Percentiles rank a stretch among this genome's conserved stretches.
phyloP scores from a whole-genome alignment of 1,139 yeast genomes.

The Blastobotrys elegans region DNA sequence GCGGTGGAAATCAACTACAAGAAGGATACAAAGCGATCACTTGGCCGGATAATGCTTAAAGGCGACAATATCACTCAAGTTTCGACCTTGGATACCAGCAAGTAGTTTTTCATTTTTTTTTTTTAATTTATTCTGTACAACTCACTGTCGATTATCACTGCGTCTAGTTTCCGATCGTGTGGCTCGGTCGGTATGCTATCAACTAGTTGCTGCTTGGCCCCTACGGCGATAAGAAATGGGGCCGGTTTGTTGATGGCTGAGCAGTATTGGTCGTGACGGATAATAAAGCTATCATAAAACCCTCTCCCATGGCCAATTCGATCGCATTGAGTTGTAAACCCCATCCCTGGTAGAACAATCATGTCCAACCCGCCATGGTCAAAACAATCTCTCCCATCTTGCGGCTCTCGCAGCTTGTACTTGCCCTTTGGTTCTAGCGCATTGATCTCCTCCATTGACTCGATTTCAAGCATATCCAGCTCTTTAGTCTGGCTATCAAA shows the following conservation, averaged over 20 bases:
- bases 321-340: slow-evolving; percentile 50
- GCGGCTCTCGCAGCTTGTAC: slow-evolving; percentile 67
- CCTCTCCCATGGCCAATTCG: slow-evolving; percentile 94
- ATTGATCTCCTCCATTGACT: slow-evolving; percentile 40
- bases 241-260: slow-evolving; percentile 11
- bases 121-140: slow-evolving; percentile 7
- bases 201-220: slow-evolving; percentile 65
- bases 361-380: slow-evolving; percentile 52
- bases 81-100: slow-evolving; percentile 31
- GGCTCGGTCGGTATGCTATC: slow-evolving; percentile 54
- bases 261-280: slow-evolving; percentile 42
- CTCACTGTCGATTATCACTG: slow-evolving; percentile 42
- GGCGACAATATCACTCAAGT: slow-evolving; percentile 93
- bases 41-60: slow-evolving; percentile 62
- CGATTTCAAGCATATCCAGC: slow-evolving; percentile 53
- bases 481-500: slow-evolving; percentile 41
- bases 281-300: slow-evolving; percentile 75
- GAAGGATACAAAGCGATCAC: slow-evolving; percentile 41
- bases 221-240: slow-evolving; percentile 54
- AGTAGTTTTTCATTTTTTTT: slow-evolving; percentile 2
- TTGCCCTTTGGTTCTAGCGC: slow-evolving; percentile 61
- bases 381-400: slow-evolving; percentile 22
- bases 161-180: slow-evolving; percentile 68
- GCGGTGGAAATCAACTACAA: slow-evolving; percentile 60
- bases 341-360: slow-evolving; percentile 81